Evolutionary conservation across 2,329 filamentous ascomycete species (phyloP).

Genomic region (Fusarium nodosum): DNA sequence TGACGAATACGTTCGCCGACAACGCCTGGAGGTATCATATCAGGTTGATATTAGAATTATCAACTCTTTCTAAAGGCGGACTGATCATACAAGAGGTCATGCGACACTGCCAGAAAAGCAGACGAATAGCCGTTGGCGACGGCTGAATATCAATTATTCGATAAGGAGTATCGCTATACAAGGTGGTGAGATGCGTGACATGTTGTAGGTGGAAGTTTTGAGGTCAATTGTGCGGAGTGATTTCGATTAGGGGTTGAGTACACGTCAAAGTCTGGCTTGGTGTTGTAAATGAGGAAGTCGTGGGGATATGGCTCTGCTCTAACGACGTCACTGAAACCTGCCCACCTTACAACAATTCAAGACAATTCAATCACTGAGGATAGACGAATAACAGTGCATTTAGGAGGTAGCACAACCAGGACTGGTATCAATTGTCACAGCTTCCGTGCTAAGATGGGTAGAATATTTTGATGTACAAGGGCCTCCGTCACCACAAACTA

Average conservation of each 20-base stretch:
- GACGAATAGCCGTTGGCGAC: conserved; percentile 9
- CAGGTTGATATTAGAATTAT: conserved; percentile 20
- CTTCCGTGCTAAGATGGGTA: conserved; percentile 54
- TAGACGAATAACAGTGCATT: conserved; percentile 31
- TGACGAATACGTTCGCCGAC: conserved; percentile 51
- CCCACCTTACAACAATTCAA: not conserved
- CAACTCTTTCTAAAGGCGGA: conserved; percentile 16
- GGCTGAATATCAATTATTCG: conserved; percentile 18
- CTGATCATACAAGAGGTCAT: conserved; percentile 15
- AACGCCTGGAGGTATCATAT: conserved; percentile 47
- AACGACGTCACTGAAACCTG: conserved; percentile 21
- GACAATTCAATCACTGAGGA: conserved; percentile 41
- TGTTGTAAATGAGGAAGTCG: conserved; percentile 17
- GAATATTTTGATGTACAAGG: conserved; percentile 60
- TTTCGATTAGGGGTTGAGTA: not conserved
- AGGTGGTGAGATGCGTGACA: conserved; percentile 20
- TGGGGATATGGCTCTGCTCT: conserved; percentile 21
- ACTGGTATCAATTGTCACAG: conserved; percentile 56
- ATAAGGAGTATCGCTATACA: conserved; percentile 26
- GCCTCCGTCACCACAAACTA: conserved; percentile 58
- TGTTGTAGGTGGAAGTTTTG: conserved; percentile 17
- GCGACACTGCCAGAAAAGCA: conserved; percentile 31
- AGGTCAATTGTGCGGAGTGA: conserved; percentile 1
- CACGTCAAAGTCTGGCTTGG: conserved; percentile 9
- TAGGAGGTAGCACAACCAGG: conserved; percentile 50